Evolutionary conservation across 768 basidiomycete species (phyloP).

Genomic region (Rhodotorula babjevae): DNA sequence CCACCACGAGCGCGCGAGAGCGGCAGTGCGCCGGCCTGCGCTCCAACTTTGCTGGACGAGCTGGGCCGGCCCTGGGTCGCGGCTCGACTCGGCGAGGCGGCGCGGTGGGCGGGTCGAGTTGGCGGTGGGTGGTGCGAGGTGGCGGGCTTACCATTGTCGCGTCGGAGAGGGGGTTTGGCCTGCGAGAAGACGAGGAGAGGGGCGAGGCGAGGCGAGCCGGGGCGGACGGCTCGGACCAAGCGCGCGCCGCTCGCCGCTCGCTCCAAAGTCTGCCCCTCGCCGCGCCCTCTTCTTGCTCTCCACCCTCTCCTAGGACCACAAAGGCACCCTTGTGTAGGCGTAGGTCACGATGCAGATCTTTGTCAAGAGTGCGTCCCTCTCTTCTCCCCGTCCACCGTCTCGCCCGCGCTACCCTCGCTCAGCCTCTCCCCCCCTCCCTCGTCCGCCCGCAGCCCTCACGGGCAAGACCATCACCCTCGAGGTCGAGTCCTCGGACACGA

Average conservation of each 20-base stretch:
- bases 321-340: constrained; percentile 16
- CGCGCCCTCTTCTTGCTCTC: not conserved
- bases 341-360: constrained; percentile 79
- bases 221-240: not conserved
- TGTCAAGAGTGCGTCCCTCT: constrained; percentile 56
- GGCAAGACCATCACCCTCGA: constrained; percentile 95
- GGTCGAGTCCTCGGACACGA: constrained; percentile 87
- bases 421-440: not conserved
- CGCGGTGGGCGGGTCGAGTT: too few species aligned
- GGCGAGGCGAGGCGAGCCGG: not conserved
- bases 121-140: not conserved
- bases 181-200: not conserved
- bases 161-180: constrained; percentile 4
- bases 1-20: not conserved
- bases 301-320: constrained; percentile 14
- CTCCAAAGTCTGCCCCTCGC: not conserved
- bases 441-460: constrained; percentile 66
- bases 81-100: not conserved
- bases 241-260: not conserved
- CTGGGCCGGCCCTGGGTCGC: not conserved
- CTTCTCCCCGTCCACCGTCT: not conserved
- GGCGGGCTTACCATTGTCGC: constrained; percentile 4
- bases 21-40: too few species aligned
- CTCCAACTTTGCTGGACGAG: not conserved
- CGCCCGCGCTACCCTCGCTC: constrained; percentile 58